Base-by-base conservation (phyloP, 441 rosid species). In the Viola pubescens region DNA sequence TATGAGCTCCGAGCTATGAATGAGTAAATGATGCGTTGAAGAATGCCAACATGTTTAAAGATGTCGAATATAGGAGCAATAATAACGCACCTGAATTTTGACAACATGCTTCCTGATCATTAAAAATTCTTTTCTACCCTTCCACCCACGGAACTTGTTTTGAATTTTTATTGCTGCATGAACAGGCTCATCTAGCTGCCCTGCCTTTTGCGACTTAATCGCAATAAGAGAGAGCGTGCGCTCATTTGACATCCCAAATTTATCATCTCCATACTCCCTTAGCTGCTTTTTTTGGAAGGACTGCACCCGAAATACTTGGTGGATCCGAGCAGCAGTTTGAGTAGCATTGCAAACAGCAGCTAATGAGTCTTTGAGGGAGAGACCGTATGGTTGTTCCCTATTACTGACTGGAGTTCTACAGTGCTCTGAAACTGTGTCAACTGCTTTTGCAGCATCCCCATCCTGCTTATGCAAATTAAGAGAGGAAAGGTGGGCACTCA, bases 61-160 rank as follows among this genome's bases (percentile, higher is more conserved):
- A 65, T 48, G 10, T 11, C 19, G 48, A 54, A 4, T 13, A 54
- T 13, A 39, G 4, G 38, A 58, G 52, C 37, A 56, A 39, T 16
- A 59, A 55, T 48, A 43, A 44, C 50, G 7, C 4, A 91, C 98
- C 98, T 86, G 98, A 76, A 88, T 88, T 74, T 71, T 91, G 59
- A 91, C 89, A 59, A 91, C 82, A 46, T 81, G 84, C 71, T 84
- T 82, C 66, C 94, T 74, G 34, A 85, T 83, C 44, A 79, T 81
- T 68, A 88, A 53, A 71, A 79, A 91, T 4, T 88, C 94, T 75
- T 82, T 88, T 63, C 98, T 82, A 4, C 86, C 85, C 78, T 91
- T 91, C 78, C 85, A 91, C 69, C 98, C 75, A 0, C 96, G 90
- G 74, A 80, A 91, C 73, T 91, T 88, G 66, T 87, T 90, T 65